phyloP scores from a whole-genome alignment of 306 rosid species.

The Vigna angularis region DNA sequence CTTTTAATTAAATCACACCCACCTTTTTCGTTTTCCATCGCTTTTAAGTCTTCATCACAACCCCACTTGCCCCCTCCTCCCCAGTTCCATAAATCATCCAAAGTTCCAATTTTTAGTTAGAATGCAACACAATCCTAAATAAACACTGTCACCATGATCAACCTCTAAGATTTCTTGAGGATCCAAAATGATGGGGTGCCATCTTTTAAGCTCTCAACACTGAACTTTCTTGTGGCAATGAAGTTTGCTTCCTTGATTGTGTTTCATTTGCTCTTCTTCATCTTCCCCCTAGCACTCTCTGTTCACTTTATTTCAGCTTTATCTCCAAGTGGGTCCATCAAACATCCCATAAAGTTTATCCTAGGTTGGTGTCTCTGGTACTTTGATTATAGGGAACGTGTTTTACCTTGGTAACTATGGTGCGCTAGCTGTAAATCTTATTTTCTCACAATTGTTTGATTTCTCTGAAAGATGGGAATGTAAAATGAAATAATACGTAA shows the following conservation, averaged over 20 bases:
- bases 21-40: conserved; percentile 54
- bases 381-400: neutral
- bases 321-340: conserved; percentile 42
- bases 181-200: conserved; percentile 51
- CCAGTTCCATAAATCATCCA: conserved; percentile 37
- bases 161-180: neutral
- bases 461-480: neutral
- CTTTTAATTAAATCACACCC: conserved; percentile 54
- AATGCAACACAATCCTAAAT: neutral
- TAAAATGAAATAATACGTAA: neutral
- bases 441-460: neutral
- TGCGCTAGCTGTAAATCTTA: neutral
- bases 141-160: conserved; percentile 2
- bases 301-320: conserved; percentile 57
- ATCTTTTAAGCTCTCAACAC: conserved; percentile 37
- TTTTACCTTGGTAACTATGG: neutral
- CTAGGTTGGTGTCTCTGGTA: conserved; percentile 59
- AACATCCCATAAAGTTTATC: conserved; percentile 50
- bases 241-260: conserved; percentile 45
- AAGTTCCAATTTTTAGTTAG: conserved; percentile 31
- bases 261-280: conserved; percentile 41
- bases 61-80: conserved; percentile 51
- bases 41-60: conserved; percentile 48
- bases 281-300: conserved; percentile 50
- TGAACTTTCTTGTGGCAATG: conserved; percentile 55